phyloP scores from a whole-genome alignment of 306 rosid species.

The Pterocarpus macrocarpus region DNA sequence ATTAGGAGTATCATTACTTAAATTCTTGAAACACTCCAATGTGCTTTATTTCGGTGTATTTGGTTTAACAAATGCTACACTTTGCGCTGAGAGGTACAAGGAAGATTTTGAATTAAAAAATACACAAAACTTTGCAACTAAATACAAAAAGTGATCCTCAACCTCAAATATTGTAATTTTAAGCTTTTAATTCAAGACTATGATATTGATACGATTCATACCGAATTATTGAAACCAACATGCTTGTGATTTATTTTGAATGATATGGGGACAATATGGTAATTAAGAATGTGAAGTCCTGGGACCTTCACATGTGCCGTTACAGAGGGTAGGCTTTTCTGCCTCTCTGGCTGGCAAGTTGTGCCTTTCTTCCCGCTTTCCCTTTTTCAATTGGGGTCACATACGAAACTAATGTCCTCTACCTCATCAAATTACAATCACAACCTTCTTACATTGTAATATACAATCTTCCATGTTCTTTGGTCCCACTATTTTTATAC shows the following conservation, averaged over 20 bases:
- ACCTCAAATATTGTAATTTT: background rate
- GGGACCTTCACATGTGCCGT: slow-evolving; percentile 83
- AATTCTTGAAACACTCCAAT: too few relatives aligned
- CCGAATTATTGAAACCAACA: background rate
- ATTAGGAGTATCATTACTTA: background rate
- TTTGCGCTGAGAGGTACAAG: background rate
- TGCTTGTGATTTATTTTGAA: background rate
- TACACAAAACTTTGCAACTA: background rate
- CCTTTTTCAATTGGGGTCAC: slow-evolving; percentile 49
- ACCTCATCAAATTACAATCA: slow-evolving; percentile 39
- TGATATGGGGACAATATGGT: slow-evolving; percentile 52
- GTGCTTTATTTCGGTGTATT: too few relatives aligned
- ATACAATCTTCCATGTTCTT: background rate
- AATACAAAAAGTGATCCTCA: slow-evolving; percentile 15
- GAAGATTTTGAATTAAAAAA: background rate
- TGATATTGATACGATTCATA: background rate
- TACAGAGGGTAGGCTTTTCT: slow-evolving; percentile 78
- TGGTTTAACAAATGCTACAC: background rate
- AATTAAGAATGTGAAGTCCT: slow-evolving; percentile 47
- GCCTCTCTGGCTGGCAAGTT: slow-evolving; percentile 64
- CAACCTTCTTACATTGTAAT: slow-evolving; percentile 41
- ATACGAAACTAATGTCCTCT: slow-evolving; percentile 45
- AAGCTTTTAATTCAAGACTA: background rate
- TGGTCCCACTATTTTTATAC: background rate
- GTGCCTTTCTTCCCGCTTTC: slow-evolving; percentile 65